Conservation (phyloP, 148 eudicot species). For the Mesembryanthemum crystallinum region DNA sequence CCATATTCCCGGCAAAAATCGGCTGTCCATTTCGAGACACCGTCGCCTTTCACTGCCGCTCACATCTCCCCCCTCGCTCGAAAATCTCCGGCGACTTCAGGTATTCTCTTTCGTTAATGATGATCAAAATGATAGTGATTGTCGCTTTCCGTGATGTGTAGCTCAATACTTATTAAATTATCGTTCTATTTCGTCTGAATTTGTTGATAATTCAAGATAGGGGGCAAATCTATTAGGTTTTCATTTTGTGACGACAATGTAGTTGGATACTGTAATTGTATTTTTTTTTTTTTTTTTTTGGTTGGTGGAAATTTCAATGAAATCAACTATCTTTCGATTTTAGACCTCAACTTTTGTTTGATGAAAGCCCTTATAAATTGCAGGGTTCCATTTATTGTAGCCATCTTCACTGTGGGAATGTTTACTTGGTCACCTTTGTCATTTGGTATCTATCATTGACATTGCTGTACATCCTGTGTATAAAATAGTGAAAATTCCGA, state of each 20-base stretch:
- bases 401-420: neutral
- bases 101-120: neutral
- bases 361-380: too few species aligned
- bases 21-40: neutral
- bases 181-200: neutral
- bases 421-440: neutral
- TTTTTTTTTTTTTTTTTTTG: too few species aligned
- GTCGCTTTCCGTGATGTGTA: too few species aligned
- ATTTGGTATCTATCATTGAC: neutral
- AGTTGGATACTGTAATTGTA: too few species aligned
- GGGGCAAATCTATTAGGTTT: neutral
- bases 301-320: neutral
- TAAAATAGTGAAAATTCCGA: neutral
- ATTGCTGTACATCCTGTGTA: neutral
- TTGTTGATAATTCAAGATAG: neutral
- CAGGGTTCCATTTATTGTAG: neutral
- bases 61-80: neutral
- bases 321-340: neutral
- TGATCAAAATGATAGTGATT: neutral
- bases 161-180: neutral
- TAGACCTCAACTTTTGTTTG: too few species aligned
- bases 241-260: neutral
- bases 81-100: slow-evolving; percentile 2
- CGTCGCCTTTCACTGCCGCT: neutral
- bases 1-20: slow-evolving; percentile 10